Evolutionary conservation across 257 asterid species (phyloP).

Genomic region (Petunia secreta): DNA sequence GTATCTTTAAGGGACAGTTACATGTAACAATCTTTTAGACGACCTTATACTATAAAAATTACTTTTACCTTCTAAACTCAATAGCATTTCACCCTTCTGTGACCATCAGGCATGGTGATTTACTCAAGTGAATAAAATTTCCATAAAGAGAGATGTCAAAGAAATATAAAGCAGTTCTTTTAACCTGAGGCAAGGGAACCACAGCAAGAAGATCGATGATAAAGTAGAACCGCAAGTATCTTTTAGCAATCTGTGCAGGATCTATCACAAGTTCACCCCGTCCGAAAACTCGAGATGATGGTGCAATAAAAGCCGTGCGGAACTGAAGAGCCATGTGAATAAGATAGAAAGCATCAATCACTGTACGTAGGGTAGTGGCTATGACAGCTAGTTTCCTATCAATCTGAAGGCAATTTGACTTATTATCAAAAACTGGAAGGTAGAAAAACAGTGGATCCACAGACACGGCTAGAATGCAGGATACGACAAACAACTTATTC

Average conservation of each 20-base stretch:
- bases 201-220: constrained; percentile 88
- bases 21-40: too few species aligned
- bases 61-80: too few species aligned
- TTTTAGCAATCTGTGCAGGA: constrained; percentile 88
- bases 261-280: constrained; percentile 98
- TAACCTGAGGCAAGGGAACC: constrained; percentile 97
- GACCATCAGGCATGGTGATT: constrained; percentile 2
- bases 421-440: constrained; percentile 79
- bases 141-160: not conserved
- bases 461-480: constrained; percentile 89
- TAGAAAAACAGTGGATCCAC: constrained; percentile 97
- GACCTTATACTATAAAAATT: too few species aligned
- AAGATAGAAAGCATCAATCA: constrained; percentile 87
- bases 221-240: constrained; percentile 84
- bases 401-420: constrained; percentile 81
- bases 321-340: constrained; percentile 93
- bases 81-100: not conserved
- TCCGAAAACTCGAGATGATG: constrained; percentile 99
- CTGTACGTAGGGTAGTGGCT: constrained; percentile 89
- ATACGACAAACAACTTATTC: constrained; percentile 87
- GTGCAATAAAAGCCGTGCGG: constrained; percentile 97
- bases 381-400: constrained; percentile 78
- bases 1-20: not conserved
- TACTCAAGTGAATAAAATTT: constrained; percentile 14
- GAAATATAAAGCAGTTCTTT: constrained; percentile 26